Conservation (phyloP, 169 alveolate species). For the Babesia microti region DNA sequence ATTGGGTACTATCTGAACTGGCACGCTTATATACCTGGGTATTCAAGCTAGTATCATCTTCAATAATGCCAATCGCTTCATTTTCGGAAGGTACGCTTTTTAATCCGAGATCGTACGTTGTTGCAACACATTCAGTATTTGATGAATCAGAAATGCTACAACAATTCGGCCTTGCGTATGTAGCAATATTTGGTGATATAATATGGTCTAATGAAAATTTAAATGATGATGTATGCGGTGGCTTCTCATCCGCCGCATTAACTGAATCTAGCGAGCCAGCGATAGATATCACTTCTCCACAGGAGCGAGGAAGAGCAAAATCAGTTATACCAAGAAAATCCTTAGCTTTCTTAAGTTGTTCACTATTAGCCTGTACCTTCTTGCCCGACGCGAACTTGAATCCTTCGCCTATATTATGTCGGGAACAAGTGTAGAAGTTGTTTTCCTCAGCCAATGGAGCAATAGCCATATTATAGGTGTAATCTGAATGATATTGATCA, state of each 20-base stretch:
- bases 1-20: too few relatives aligned
- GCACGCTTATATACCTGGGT: too few relatives aligned
- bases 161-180: conserved; percentile 1
- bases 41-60: too few relatives aligned
- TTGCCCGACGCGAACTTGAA: conserved; percentile 8
- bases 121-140: too few relatives aligned
- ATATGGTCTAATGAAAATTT: conserved; percentile 1
- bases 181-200: not conserved
- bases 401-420: conserved; percentile 5
- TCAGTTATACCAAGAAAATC: conserved; percentile 14
- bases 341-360: conserved; percentile 4
- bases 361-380: not conserved
- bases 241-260: too few relatives aligned
- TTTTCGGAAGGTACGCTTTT: too few relatives aligned
- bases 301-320: not conserved
- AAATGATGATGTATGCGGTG: conserved; percentile 4
- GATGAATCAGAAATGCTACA: not conserved
- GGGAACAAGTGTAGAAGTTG: conserved; percentile 3
- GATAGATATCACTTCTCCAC: too few relatives aligned
- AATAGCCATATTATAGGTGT: not conserved
- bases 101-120: too few relatives aligned
- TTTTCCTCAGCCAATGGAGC: too few relatives aligned
- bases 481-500: conserved; percentile 3
- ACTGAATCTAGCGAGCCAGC: too few relatives aligned
- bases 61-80: too few relatives aligned